Percentiles rank a stretch among this genome's conserved stretches.
Evolutionary conservation across 805 yeast species (phyloP).

Genomic region (Saccharomycopsis sp.): DNA sequence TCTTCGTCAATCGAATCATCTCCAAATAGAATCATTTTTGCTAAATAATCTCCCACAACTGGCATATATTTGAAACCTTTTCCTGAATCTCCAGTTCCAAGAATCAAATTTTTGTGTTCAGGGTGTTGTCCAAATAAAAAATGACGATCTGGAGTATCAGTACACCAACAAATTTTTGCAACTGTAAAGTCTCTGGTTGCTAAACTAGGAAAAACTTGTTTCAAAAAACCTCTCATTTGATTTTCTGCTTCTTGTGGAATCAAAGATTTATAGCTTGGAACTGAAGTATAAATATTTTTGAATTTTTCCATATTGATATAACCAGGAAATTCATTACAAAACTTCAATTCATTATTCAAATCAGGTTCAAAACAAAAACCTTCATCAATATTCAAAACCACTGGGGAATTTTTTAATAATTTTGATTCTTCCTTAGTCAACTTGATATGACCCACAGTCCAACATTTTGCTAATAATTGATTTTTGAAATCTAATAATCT

Average conservation of each 20-base stretch:
- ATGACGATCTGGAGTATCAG: constrained; percentile 27
- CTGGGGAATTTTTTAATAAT: constrained; percentile 26
- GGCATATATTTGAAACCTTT: constrained; percentile 29
- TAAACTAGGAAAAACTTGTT: constrained; percentile 15
- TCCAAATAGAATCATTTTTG: too few species aligned
- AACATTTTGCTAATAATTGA: constrained; percentile 30
- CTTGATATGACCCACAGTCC: constrained; percentile 33
- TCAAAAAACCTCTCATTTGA: constrained; percentile 25
- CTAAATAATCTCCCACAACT: constrained; percentile 25
- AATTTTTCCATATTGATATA: constrained; percentile 22
- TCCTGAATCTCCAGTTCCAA: constrained; percentile 32
- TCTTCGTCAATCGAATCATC: constrained; percentile 22
- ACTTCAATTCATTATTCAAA: constrained; percentile 25
- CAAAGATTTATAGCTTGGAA: not conserved
- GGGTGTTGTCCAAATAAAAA: constrained; percentile 26
- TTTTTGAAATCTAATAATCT: constrained; percentile 27
- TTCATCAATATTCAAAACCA: constrained; percentile 27
- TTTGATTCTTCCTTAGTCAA: constrained; percentile 26
- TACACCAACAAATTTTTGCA: constrained; percentile 28
- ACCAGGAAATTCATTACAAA: constrained; percentile 33
- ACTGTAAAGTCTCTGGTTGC: constrained; percentile 22
- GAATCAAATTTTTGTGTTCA: constrained; percentile 21
- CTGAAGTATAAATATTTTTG: not conserved
- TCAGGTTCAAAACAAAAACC: constrained; percentile 36
- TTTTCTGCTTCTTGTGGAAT: constrained; percentile 26